Evolutionary conservation across 345 rosid species (phyloP).

Genomic region (Lepidium sativum): DNA sequence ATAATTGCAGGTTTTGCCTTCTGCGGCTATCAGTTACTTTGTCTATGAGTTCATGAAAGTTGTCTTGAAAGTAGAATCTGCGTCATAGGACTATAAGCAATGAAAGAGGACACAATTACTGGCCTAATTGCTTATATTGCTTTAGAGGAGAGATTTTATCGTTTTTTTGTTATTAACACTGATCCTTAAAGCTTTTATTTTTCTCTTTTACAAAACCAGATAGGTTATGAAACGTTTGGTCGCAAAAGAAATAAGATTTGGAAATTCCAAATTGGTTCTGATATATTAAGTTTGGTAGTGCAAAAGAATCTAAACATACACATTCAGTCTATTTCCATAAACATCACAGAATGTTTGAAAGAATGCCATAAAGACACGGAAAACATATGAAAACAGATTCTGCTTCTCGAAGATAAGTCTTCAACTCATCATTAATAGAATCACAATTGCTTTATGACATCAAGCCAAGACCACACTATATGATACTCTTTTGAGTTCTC

Average conservation of each 20-base stretch:
- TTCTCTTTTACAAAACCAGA: background rate
- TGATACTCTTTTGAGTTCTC: constrained; percentile 2
- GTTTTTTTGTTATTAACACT: background rate
- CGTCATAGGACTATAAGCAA: background rate
- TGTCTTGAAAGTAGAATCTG: constrained; percentile 60
- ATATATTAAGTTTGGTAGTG: background rate
- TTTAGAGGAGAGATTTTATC: background rate
- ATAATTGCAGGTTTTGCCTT: constrained; percentile 83
- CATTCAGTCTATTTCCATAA: constrained; percentile 36
- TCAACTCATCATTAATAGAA: background rate
- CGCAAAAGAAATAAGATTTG: constrained; percentile 20
- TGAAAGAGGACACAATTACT: background rate
- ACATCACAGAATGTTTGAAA: constrained; percentile 57
- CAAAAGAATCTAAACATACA: constrained; percentile 39
- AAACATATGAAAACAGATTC: background rate
- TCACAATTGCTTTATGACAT: constrained; percentile 3
- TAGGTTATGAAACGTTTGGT: constrained; percentile 1
- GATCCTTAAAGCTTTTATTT: background rate
- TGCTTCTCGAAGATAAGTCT: background rate
- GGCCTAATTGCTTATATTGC: constrained; percentile 4
- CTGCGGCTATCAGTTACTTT: constrained; percentile 76
- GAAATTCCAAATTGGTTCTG: constrained; percentile 35
- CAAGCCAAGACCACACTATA: background rate
- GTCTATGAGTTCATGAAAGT: constrained; percentile 86
- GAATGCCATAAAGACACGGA: constrained; percentile 41